Evolutionary conservation across 805 yeast species (phyloP).

Genomic region (Kodamaea restingae): DNA sequence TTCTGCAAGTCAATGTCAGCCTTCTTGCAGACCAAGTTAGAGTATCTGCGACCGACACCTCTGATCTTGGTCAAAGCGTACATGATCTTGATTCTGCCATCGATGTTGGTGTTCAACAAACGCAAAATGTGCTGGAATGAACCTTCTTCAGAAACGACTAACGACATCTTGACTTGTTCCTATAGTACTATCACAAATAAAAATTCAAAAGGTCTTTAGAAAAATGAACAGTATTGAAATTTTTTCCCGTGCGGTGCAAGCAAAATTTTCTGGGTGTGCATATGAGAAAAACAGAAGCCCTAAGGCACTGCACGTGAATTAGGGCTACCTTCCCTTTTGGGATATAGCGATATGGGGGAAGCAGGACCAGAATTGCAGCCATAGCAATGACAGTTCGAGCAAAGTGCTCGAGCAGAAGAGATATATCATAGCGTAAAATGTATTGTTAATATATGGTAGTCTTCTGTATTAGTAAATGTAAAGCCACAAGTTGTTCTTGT

Average conservation of each 20-base stretch:
- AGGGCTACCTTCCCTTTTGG: conserved; percentile 2
- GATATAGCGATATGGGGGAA: neutral
- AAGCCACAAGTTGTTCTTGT: no score
- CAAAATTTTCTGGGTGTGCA: neutral
- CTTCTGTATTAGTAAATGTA: no score
- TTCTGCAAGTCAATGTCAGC: conserved; percentile 97
- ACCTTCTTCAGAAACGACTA: conserved; percentile 98
- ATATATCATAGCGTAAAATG: no score
- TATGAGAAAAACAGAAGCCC: conserved; percentile 9
- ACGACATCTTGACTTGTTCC: conserved; percentile 63
- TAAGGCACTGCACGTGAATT: conserved; percentile 10
- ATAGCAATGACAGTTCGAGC: no score
- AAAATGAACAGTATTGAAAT: conserved; percentile 15
- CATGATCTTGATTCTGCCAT: conserved; percentile 99
- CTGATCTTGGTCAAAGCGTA: conserved; percentile 99
- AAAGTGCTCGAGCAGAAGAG: no score
- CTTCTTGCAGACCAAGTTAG: conserved; percentile 99
- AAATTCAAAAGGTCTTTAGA: conserved; percentile 12
- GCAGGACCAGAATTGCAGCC: neutral
- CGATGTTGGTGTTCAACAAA: conserved; percentile 99
- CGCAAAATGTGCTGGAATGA: conserved; percentile 99
- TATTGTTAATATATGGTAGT: no score
- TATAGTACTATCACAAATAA: conserved; percentile 12
- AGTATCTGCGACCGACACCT: conserved; percentile 99
- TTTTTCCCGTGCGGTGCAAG: conserved; percentile 13